Evolutionary conservation across 1,284 basidiomycete species (phyloP).

Genomic region (Microbotryum silenes-acaulis): DNA sequence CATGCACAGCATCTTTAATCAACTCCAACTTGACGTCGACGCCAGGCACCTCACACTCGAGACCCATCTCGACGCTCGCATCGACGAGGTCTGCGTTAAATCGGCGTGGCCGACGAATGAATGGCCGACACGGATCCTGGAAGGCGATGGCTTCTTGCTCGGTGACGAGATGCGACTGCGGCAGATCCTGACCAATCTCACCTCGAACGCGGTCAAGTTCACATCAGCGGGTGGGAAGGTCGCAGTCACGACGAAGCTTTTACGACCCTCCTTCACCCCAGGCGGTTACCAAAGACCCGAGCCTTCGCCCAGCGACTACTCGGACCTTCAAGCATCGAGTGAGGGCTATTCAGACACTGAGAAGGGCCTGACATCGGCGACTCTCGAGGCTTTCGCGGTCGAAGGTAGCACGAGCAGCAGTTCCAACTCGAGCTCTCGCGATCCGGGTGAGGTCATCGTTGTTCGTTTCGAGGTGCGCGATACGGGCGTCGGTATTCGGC

Average conservation of each 20-base stretch:
- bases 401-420: too few species aligned
- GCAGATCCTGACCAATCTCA: constrained; percentile 47
- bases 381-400: too few species aligned
- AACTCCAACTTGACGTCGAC: constrained; percentile 64
- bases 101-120: constrained; percentile 14
- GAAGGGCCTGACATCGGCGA: too few species aligned
- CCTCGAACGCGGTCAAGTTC: constrained; percentile 52
- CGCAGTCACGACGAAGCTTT: constrained; percentile 53
- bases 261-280: constrained; percentile 43
- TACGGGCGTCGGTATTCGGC: constrained; percentile 67
- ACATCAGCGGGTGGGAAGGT: constrained; percentile 64
- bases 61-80: constrained; percentile 61
- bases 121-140: constrained; percentile 14
- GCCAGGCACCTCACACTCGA: constrained; percentile 61
- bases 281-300: not conserved
- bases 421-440: too few species aligned
- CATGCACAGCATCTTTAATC: constrained; percentile 70
- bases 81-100: constrained; percentile 53
- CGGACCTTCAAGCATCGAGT: too few species aligned
- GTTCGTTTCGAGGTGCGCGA: constrained; percentile 73
- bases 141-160: constrained; percentile 58
- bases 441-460: constrained; percentile 40
- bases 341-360: too few species aligned
- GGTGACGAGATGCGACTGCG: constrained; percentile 57
- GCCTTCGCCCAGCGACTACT: not conserved